These are phyloP conservation scores for Poa pratensis DNA, from an alignment of 176 grass and related monocot species.

Conservation along the genomic window DNA sequence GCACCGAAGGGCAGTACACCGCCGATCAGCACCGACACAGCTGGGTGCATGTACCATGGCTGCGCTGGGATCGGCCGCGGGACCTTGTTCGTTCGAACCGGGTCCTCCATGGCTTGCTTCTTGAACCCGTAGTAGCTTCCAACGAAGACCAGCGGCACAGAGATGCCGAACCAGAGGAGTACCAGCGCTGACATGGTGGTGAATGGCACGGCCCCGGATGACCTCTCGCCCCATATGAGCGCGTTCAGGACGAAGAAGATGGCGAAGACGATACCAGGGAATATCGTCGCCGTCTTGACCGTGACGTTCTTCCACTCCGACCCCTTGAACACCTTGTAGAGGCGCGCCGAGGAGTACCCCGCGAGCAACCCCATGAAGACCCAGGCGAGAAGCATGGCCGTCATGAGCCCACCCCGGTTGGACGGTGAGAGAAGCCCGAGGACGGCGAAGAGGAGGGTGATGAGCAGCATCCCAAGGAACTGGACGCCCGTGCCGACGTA, in stretches of 20 bases:
- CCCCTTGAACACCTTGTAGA: conserved; percentile 84
- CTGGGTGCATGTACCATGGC: conserved; percentile 89
- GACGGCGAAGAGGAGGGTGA: conserved; percentile 86
- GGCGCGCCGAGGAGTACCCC: conserved; percentile 69
- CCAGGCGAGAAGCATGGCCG: conserved; percentile 81
- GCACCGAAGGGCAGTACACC: conserved; percentile 94
- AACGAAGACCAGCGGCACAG: conserved; percentile 70
- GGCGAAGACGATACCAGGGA: conserved; percentile 60
- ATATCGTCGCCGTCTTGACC: conserved; percentile 73
- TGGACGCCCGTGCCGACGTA: conserved; percentile 82
- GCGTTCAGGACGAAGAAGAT: conserved; percentile 87
- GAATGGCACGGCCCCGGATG: conserved; percentile 82
- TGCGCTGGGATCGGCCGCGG: conserved; percentile 81
- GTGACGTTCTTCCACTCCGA: conserved; percentile 83
- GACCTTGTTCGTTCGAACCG: conserved; percentile 87
- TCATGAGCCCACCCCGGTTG: conserved; percentile 83
- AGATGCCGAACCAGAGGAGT: conserved; percentile 94
- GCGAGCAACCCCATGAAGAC: conserved; percentile 92
- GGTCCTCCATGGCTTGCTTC: conserved; percentile 64
- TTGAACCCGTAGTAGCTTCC: conserved; percentile 93
- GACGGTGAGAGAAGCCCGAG: conserved; percentile 81
- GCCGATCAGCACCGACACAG: conserved; percentile 75
- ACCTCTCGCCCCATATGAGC: conserved; percentile 90
- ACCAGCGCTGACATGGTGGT: conserved; percentile 92
- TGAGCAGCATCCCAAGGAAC: conserved; percentile 88